Evolutionary conservation across 306 rosid genomes (phyloP).

Genomic region (Casuarina glauca): DNA sequence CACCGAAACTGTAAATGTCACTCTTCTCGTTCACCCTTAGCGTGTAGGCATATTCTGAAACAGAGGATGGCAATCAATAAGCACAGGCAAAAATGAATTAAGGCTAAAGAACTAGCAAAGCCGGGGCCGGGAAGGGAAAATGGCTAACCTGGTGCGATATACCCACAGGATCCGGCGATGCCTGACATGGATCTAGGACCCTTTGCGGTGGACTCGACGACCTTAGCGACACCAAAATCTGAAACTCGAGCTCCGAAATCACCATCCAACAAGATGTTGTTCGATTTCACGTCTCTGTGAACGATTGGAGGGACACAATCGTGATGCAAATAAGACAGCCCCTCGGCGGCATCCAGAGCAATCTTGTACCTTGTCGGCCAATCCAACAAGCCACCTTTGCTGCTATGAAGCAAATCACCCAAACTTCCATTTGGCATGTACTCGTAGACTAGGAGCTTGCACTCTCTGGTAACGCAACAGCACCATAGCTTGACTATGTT

Average conservation of each 20-base stretch:
- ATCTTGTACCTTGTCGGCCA: conserved; percentile 90
- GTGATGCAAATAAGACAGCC: conserved; percentile 94
- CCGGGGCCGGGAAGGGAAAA: too few relatives aligned
- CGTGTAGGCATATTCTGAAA: conserved; percentile 86
- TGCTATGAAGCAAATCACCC: conserved; percentile 83
- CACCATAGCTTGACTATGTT: conserved; percentile 97
- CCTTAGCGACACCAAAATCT: conserved; percentile 91
- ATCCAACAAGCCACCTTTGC: conserved; percentile 75
- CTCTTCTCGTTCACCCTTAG: conserved; percentile 95
- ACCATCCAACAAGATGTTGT: conserved; percentile 81
- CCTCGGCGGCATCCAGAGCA: conserved; percentile 88
- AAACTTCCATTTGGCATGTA: conserved; percentile 95
- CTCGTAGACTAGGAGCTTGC: conserved; percentile 92
- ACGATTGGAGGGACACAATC: conserved; percentile 93
- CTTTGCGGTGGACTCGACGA: conserved; percentile 52
- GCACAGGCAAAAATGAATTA: conserved; percentile 17
- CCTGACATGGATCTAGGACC: conserved; percentile 82
- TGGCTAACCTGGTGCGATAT: conserved; percentile 90
- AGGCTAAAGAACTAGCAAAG: background rate
- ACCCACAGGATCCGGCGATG: conserved; percentile 93
- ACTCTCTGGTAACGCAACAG: conserved; percentile 75
- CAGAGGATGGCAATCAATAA: conserved; percentile 6
- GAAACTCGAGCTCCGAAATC: conserved; percentile 85
- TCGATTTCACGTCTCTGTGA: conserved; percentile 92
- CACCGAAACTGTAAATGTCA: conserved; percentile 90